Percentiles rank a stretch among this genome's conserved stretches.
phyloP scores from a whole-genome alignment of 169 alveolate genomes.

The Cryptosporidium xiaoi region DNA sequence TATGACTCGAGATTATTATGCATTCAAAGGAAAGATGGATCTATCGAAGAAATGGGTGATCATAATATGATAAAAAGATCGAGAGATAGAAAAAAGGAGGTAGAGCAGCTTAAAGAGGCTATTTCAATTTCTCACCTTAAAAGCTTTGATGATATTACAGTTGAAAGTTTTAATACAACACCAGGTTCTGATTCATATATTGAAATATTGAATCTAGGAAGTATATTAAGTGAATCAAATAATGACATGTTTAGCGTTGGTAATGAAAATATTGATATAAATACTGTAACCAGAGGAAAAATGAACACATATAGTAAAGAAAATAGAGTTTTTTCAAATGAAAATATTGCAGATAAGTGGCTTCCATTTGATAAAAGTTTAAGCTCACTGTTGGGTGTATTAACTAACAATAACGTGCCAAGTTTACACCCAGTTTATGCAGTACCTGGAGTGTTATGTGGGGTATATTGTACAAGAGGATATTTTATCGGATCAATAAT shows the following conservation, averaged over 20 bases:
- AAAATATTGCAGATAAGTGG: constrained; percentile 17
- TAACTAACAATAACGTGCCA: constrained; percentile 15
- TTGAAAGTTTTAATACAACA: constrained; percentile 36
- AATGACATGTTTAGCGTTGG: not conserved
- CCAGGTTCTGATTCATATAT: constrained; percentile 60
- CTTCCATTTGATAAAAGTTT: constrained; percentile 45
- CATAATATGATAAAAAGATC: not conserved
- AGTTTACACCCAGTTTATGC: constrained; percentile 65
- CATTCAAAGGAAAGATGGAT: constrained; percentile 40
- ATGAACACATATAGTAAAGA: constrained; percentile 3
- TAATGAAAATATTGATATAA: not conserved
- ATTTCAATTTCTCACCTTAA: not conserved
- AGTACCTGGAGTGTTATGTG: constrained; percentile 55
- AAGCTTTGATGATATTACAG: constrained; percentile 13
- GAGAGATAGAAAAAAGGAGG: not conserved
- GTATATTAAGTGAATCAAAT: constrained; percentile 9
- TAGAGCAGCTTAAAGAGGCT: constrained; percentile 1
- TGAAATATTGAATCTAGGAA: constrained; percentile 32
- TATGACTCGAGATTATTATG: constrained; percentile 53
- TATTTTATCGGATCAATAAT: constrained; percentile 64
- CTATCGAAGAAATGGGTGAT: constrained; percentile 28
- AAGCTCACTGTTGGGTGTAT: constrained; percentile 16
- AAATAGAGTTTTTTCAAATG: not conserved
- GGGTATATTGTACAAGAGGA: constrained; percentile 52
- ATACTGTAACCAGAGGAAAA: constrained; percentile 40